phyloP scores from a whole-genome alignment of 1,284 basidiomycete genomes.

The Austroboletus novae-zelandiae region DNA sequence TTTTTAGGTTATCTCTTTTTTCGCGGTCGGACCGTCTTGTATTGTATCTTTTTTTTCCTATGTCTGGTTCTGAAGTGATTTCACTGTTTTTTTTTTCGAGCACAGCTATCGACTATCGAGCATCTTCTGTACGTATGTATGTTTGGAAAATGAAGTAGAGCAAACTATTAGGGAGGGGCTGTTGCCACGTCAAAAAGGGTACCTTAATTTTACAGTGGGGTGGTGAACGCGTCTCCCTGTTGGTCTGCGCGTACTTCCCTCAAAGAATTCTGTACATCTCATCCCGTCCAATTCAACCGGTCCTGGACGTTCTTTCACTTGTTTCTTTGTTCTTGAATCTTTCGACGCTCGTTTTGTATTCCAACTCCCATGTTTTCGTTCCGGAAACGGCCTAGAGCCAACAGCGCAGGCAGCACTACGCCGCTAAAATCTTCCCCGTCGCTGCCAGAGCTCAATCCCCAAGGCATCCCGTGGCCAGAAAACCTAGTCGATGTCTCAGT shows the following conservation, averaged over 20 bases:
- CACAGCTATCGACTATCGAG: constrained; percentile 35
- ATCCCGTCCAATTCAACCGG: constrained; percentile 12
- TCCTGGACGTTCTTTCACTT: constrained; percentile 20
- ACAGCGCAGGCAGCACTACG: constrained; percentile 38
- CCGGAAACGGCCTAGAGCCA: constrained; percentile 50
- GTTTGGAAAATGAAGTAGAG: constrained; percentile 25
- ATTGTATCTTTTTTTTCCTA: constrained; percentile 26
- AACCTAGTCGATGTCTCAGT: constrained; percentile 68
- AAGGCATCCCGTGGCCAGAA: constrained; percentile 78
- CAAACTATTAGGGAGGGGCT: background rate
- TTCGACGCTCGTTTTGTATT: constrained; percentile 23
- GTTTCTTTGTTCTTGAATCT: constrained; percentile 9
- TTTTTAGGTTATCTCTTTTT: constrained; percentile 34
- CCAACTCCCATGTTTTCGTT: constrained; percentile 64
- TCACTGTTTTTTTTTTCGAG: constrained; percentile 6
- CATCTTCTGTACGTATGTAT: constrained; percentile 32
- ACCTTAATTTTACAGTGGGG: constrained; percentile 24
- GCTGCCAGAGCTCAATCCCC: constrained; percentile 67
- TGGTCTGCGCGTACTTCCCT: constrained; percentile 12
- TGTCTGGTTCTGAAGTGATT: constrained; percentile 17
- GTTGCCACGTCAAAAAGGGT: constrained; percentile 28
- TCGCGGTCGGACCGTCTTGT: constrained; percentile 35
- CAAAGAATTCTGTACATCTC: constrained; percentile 18
- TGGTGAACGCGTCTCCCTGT: constrained; percentile 10
- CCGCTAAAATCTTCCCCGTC: constrained; percentile 60